A percentile compares a stretch with the other conserved stretches of the same genome.
phyloP scores from a whole-genome alignment of 176 grass and related monocot genomes.

The Phragmites australis region DNA sequence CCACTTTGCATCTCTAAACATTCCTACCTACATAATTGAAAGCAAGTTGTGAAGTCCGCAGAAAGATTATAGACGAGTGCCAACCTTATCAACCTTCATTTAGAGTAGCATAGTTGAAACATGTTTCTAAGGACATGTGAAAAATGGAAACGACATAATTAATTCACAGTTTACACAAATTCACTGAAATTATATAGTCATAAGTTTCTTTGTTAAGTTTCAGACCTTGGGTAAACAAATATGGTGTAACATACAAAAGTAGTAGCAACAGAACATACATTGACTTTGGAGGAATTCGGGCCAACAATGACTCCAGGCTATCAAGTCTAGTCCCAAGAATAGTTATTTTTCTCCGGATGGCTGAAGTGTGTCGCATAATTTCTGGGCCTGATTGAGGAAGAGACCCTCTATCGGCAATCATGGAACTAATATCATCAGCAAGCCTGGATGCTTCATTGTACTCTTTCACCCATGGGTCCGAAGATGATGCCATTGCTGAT shows the following conservation, averaged over 20 bases:
- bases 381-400: conserved; percentile 81
- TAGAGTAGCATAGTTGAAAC: not conserved
- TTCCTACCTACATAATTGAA: not conserved
- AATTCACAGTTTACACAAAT: not conserved
- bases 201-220: conserved; percentile 15
- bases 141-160: conserved; percentile 2
- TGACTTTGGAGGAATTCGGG: conserved; percentile 69
- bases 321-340: conserved; percentile 85
- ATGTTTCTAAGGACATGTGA: not conserved
- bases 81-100: not conserved
- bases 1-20: not conserved
- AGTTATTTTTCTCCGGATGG: conserved; percentile 71
- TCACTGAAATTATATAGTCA: not conserved
- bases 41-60: not conserved
- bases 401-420: conserved; percentile 81
- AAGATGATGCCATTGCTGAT: conserved; percentile 67
- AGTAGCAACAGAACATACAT: conserved; percentile 58
- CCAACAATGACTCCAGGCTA: conserved; percentile 65
- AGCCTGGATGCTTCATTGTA: conserved; percentile 81
- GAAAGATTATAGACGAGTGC: not conserved
- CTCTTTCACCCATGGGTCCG: conserved; percentile 78
- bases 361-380: conserved; percentile 63
- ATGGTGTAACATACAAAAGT: conserved; percentile 4
- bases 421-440: conserved; percentile 71
- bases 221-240: not conserved